Evolutionary conservation across 176 grass and related monocot genomes (phyloP).

Genomic region (Cenchrus americanus): DNA sequence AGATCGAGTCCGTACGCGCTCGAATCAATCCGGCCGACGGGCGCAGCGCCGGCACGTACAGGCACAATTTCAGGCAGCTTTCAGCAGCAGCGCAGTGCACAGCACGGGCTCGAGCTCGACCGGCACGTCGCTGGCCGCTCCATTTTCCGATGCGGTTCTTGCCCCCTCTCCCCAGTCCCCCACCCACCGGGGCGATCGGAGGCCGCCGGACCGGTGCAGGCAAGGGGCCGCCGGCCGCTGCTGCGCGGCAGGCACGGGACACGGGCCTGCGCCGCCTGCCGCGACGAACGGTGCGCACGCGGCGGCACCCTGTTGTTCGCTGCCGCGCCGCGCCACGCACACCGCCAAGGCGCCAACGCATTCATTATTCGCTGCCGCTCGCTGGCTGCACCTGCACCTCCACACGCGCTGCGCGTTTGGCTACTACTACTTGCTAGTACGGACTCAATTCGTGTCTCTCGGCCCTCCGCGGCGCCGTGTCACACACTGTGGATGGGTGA

Average conservation of each 20-base stretch:
- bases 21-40: slow-evolving; percentile 17
- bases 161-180: not conserved
- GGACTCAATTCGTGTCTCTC: slow-evolving; percentile 11
- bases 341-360: not conserved
- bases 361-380: slow-evolving; percentile 11
- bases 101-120: not conserved
- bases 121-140: slow-evolving; percentile 35
- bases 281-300: not conserved
- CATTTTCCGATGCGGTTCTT: slow-evolving; percentile 49
- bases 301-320: not conserved
- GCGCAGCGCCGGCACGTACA: not conserved
- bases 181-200: too few species aligned
- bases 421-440: not conserved
- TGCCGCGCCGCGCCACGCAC: not conserved
- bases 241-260: not conserved
- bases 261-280: not conserved
- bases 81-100: too few species aligned
- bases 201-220: too few species aligned
- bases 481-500: too few species aligned
- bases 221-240: too few species aligned
- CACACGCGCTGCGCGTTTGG: slow-evolving; percentile 7
- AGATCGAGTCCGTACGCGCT: not conserved
- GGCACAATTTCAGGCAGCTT: not conserved
- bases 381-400: not conserved
- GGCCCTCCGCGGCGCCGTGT: not conserved